Evolutionary conservation across 1,284 basidiomycete species (phyloP).

Genomic region (Vanrija humicola): DNA sequence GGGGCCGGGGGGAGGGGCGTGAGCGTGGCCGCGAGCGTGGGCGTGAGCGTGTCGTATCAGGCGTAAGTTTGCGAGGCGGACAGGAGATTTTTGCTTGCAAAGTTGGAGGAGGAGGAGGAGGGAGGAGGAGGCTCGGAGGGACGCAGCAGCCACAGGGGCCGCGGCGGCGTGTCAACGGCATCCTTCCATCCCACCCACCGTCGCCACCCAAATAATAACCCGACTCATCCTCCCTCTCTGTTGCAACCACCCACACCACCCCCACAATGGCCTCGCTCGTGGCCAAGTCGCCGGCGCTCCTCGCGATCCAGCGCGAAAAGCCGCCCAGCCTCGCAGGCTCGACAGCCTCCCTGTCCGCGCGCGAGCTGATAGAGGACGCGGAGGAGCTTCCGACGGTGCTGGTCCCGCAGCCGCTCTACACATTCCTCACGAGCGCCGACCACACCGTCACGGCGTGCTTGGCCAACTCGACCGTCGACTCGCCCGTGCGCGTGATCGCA

Average conservation of each 20-base stretch:
- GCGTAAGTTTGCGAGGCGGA: too few species aligned
- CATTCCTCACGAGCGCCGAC: conserved; percentile 15
- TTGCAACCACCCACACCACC: background rate
- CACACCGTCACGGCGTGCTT: conserved; percentile 16
- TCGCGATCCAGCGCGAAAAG: conserved; percentile 7
- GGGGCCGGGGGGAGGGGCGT: too few species aligned
- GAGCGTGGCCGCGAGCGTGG: too few species aligned
- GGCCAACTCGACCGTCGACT: conserved; percentile 19
- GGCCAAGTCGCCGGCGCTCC: conserved; percentile 9
- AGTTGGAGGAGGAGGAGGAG: too few species aligned
- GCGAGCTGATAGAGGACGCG: conserved; percentile 13
- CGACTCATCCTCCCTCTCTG: too few species aligned
- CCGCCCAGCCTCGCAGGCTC: conserved; percentile 3
- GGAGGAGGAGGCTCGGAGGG: too few species aligned
- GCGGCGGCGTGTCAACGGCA: too few species aligned
- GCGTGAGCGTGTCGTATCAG: too few species aligned
- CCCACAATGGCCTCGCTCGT: background rate
- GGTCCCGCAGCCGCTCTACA: conserved; percentile 13
- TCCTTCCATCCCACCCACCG: too few species aligned
- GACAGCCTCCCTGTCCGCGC: conserved; percentile 7
- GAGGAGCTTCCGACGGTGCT: conserved; percentile 10
- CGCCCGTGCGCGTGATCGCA: conserved; percentile 20
- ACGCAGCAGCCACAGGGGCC: too few species aligned
- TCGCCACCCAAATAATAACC: too few species aligned
- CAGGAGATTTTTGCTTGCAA: too few species aligned